phyloP scores from a whole-genome alignment of 2,329 filamentous ascomycete genomes.

The Dactylellina sp. region DNA sequence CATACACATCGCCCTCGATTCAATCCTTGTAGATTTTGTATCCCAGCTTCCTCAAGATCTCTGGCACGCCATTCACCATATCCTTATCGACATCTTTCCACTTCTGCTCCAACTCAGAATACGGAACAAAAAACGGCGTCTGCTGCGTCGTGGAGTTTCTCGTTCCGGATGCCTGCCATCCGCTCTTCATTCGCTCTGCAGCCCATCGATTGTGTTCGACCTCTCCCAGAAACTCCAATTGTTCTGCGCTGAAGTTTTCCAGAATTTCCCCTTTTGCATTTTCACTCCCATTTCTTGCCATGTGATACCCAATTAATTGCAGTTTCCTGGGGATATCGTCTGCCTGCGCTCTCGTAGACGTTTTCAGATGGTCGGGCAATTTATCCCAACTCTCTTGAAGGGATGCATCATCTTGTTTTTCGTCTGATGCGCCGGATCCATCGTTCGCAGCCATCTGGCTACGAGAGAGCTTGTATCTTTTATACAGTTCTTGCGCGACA shows the following conservation, averaged over 20 bases:
- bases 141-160: constrained; percentile 32
- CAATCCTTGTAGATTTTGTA: constrained; percentile 27
- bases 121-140: constrained; percentile 47
- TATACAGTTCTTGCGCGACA: constrained; percentile 41
- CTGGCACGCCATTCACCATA: constrained; percentile 37
- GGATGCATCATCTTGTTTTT: constrained; percentile 30
- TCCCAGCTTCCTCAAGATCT: constrained; percentile 27
- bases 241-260: constrained; percentile 27
- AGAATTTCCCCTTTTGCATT: constrained; percentile 3
- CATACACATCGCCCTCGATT: too few species aligned
- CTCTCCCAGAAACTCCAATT: constrained; percentile 43
- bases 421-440: neutral
- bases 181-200: constrained; percentile 39
- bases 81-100: constrained; percentile 54
- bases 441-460: constrained; percentile 24
- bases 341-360: constrained; percentile 36
- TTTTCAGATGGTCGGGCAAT: constrained; percentile 40
- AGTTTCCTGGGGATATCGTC: constrained; percentile 53
- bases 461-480: constrained; percentile 43
- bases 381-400: constrained; percentile 39
- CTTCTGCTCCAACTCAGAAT: constrained; percentile 43
- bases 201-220: constrained; percentile 50
- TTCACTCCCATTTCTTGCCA: constrained; percentile 12
- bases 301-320: constrained; percentile 21
- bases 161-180: constrained; percentile 31